These are phyloP conservation scores for Plasmodium fragile DNA, from an alignment of 169 alveolate species.

Conservation along the genomic window DNA sequence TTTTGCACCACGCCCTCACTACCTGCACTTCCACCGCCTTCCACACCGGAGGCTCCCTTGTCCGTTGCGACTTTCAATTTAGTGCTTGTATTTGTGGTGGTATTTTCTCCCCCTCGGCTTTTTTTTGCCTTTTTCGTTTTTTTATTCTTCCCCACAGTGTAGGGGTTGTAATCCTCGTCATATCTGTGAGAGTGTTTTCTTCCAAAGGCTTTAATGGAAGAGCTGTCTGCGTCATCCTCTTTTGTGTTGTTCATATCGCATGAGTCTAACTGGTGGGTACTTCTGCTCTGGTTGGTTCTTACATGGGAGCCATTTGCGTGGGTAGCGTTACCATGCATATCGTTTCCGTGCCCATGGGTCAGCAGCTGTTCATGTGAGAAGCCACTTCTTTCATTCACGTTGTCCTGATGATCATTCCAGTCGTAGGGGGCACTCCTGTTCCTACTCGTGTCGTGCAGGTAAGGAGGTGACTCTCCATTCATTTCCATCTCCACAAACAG, in stretches of 20 bases:
- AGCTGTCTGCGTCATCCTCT: constrained; percentile 27
- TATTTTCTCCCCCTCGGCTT: not conserved
- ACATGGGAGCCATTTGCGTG: not conserved
- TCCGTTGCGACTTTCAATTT: not conserved
- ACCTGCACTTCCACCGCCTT: not conserved
- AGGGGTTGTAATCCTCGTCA: constrained; percentile 56
- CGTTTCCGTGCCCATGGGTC: no score
- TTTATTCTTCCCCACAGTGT: constrained; percentile 16
- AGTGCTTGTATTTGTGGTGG: not conserved
- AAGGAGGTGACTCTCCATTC: constrained; percentile 82
- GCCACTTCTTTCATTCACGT: not conserved
- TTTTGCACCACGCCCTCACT: not conserved
- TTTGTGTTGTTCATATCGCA: constrained; percentile 13
- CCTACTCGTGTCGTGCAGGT: not conserved
- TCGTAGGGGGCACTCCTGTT: constrained; percentile 2
- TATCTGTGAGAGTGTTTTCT: constrained; percentile 18
- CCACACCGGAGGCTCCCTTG: not conserved
- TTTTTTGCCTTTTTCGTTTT: constrained; percentile 21
- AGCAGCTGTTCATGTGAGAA: not conserved
- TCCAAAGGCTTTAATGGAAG: not conserved
- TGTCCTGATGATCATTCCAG: constrained; percentile 10
- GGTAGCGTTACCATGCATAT: no score
- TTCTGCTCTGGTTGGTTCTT: not conserved
- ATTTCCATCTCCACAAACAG: constrained; percentile 84
- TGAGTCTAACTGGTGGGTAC: constrained; percentile 8